Evolutionary conservation across 2,329 filamentous ascomycete species (phyloP), one percentile per base, ranked within the genome.

Genomic region (Nemania sp.): DNA sequence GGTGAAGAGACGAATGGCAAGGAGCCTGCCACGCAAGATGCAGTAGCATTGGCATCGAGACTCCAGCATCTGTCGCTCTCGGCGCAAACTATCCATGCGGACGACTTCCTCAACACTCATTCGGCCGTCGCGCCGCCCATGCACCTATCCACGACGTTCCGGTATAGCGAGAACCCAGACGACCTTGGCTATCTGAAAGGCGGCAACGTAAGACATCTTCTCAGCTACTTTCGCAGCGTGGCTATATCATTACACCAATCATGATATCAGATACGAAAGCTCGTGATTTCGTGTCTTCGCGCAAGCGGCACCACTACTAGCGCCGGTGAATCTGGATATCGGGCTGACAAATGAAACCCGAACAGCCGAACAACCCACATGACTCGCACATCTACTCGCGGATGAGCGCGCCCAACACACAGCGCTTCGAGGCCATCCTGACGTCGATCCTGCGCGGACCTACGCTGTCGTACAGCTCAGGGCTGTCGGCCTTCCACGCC

Each of bases 81-180:
- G 7, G 91, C 92, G 5, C 83, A 85, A 57, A 85, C 90, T n/a
- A 80, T 96, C 65, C 92, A 96, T 74, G 91, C 90, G 64, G 92
- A 96, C 71, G 88, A 96, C 77, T 81, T 81, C 69, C 83, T 95
- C 69, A 91, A 91, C 75, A 77, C 81, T 35, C 85, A 90, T 67
- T 82, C 87, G 52, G 92, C 95, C 72, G 89, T 98, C 57, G 92
- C 94, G 12, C 94, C 95, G 60, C 87, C 94, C 3, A 82, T 98
- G 72, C 94, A 98, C 74, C 87, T 96, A 65, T 92, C 92, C 63
- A 97, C 94, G 12, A 98, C 92, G 15, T 98, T 92, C 77, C 87
- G 91, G 68, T 98, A 97, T 75, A 80, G 82, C 29, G 77, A 80
- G 54, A 83, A 97, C 72, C 90, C 92, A 1, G 82, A 87, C 5